These are phyloP conservation scores for Panicum virgatum DNA, from an alignment of 202 grass and related monocot genomes.

Conservation along the genomic window DNA sequence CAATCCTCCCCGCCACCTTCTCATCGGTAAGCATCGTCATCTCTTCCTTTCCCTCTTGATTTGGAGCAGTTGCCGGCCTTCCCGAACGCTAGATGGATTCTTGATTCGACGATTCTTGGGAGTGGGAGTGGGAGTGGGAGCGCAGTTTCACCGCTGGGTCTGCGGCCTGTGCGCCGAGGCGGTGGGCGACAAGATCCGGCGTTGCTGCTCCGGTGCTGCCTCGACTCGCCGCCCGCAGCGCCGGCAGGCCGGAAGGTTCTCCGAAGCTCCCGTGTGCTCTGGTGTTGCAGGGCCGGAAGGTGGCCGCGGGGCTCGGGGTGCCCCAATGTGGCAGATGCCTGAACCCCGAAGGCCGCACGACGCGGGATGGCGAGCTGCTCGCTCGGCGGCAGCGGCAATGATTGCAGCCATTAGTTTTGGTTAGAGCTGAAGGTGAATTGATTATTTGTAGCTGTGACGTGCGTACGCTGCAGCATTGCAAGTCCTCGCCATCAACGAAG, in stretches of 20 bases:
- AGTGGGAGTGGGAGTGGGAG: too few species aligned
- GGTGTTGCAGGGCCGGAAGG: conserved; percentile 36
- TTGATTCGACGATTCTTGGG: too few species aligned
- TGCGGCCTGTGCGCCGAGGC: too few species aligned
- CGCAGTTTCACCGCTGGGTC: conserved; percentile 71
- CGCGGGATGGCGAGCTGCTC: background rate
- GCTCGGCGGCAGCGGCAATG: background rate
- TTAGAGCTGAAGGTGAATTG: background rate
- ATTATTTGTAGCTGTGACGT: background rate
- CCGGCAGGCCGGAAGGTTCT: background rate
- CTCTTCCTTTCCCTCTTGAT: too few species aligned
- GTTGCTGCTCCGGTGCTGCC: conserved; percentile 62
- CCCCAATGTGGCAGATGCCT: conserved; percentile 31
- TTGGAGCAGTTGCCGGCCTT: too few species aligned
- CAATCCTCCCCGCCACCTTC: too few species aligned
- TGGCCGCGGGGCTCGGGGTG: conserved; percentile 30
- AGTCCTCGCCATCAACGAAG: too few species aligned
- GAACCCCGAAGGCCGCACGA: background rate
- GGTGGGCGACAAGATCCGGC: conserved; percentile 69
- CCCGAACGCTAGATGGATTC: too few species aligned
- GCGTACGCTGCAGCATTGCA: too few species aligned
- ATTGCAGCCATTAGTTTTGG: background rate
- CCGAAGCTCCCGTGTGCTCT: too few species aligned
- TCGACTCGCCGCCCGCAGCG: conserved; percentile 58
- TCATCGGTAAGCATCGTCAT: too few species aligned